Conservation (phyloP, 495 filamentous ascomycete genomes). For the Daldinia vernicosa region DNA sequence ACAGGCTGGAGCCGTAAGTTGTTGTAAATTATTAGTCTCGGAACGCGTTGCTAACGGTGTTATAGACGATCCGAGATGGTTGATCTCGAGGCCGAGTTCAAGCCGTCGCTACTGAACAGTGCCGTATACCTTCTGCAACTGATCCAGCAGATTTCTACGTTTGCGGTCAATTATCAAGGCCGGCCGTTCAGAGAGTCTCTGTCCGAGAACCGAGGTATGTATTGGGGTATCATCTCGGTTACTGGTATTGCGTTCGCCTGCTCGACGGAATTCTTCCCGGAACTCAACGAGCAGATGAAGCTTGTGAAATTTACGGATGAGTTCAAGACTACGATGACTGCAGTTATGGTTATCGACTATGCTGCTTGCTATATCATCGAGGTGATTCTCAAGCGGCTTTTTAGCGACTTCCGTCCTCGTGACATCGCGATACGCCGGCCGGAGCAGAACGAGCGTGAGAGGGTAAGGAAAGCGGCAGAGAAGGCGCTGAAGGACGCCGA, state of each 20-base stretch:
- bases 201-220: conserved; percentile 96
- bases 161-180: conserved; percentile 99
- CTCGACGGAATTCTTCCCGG: conserved; percentile 94
- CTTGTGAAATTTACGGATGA: conserved; percentile 91
- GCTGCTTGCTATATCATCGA: conserved; percentile 89
- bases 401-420: conserved; percentile 92
- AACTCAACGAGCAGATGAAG: conserved; percentile 91
- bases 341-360: conserved; percentile 89
- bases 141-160: conserved; percentile 99
- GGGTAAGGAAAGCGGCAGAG: conserved; percentile 70
- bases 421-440: conserved; percentile 88
- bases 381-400: conserved; percentile 82
- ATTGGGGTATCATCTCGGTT: conserved; percentile 90
- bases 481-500: conserved; percentile 61
- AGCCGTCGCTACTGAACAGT: conserved; percentile 92
- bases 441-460: conserved; percentile 87
- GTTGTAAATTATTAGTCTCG: conserved; percentile 39
- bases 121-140: conserved; percentile 98
- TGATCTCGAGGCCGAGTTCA: conserved; percentile 95
- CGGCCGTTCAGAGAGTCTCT: conserved; percentile 97
- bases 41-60: conserved; percentile 5
- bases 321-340: conserved; percentile 88
- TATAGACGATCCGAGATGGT: conserved; percentile 72
- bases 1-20: conserved; percentile 80
- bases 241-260: conserved; percentile 92